A percentile compares a stretch with the other conserved stretches of the same genome.
These are phyloP conservation scores for Sordariomycetes sp. DNA, from an alignment of 2,329 filamentous ascomycete genomes.

Conservation along the genomic window DNA sequence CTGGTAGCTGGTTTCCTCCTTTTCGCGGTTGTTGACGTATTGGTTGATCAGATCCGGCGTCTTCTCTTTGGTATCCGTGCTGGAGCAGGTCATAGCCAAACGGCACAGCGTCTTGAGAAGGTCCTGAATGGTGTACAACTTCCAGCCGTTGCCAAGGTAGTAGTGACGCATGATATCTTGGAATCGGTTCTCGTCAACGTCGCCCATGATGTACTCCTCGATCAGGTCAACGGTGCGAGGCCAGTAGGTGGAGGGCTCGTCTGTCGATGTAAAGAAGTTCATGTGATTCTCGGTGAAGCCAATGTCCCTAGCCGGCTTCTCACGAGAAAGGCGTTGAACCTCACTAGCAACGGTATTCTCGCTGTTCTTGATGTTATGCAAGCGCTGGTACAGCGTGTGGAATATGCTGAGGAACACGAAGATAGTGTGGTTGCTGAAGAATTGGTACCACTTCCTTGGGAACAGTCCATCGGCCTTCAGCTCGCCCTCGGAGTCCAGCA, in stretches of 20 bases:
- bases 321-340: constrained; percentile 61
- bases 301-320: constrained; percentile 76
- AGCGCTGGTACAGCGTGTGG: constrained; percentile 77
- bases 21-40: constrained; percentile 73
- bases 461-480: constrained; percentile 74
- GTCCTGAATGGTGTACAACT: constrained; percentile 86
- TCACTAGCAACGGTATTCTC: constrained; percentile 64
- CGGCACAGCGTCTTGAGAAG: constrained; percentile 74
- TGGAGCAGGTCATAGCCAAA: constrained; percentile 75
- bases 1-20: constrained; percentile 80
- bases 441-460: constrained; percentile 70
- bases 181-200: constrained; percentile 73
- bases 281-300: constrained; percentile 71
- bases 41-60: constrained; percentile 82
- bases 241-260: constrained; percentile 65
- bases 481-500: constrained; percentile 49
- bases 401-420: constrained; percentile 95
- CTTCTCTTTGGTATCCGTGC: constrained; percentile 83
- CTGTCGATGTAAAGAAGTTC: constrained; percentile 64
- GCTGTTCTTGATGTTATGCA: constrained; percentile 75
- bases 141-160: constrained; percentile 87
- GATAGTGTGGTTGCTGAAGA: constrained; percentile 86
- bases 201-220: constrained; percentile 75
- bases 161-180: constrained; percentile 88
- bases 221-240: constrained; percentile 76